Evolutionary conservation across 2,329 filamentous ascomycete genomes (phyloP).

Genomic region (Aspergillus ibericus): DNA sequence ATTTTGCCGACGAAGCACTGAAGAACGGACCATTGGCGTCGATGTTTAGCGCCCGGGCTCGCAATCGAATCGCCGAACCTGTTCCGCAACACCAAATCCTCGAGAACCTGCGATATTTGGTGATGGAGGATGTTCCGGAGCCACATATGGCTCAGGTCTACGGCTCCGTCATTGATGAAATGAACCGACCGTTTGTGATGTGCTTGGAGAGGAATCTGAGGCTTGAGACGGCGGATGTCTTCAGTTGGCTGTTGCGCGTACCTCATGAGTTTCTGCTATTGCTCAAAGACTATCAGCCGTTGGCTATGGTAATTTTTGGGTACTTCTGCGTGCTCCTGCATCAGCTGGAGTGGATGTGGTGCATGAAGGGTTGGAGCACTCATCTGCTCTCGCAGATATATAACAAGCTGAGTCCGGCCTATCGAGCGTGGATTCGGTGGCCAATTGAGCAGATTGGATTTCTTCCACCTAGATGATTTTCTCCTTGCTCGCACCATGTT

Average conservation of each 20-base stretch:
- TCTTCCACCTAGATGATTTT: neutral
- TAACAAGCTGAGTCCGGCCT: slow-evolving; percentile 5
- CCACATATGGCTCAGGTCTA: slow-evolving; percentile 7
- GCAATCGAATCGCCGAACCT: neutral
- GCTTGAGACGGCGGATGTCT: slow-evolving; percentile 22
- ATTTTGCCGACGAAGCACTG: slow-evolving; percentile 26
- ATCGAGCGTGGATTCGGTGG: slow-evolving; percentile 19
- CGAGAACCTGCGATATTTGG: slow-evolving; percentile 15
- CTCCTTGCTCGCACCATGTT: too few relatives aligned
- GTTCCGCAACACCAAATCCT: neutral
- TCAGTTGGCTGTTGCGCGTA: slow-evolving; percentile 20
- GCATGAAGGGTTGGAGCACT: slow-evolving; percentile 17
- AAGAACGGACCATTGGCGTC: slow-evolving; percentile 9
- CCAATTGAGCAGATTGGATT: slow-evolving; percentile 13
- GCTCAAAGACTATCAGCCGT: slow-evolving; percentile 3
- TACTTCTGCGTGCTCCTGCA: slow-evolving; percentile 18
- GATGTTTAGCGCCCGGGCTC: slow-evolving; percentile 13
- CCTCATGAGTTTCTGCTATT: slow-evolving; percentile 15
- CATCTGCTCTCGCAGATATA: slow-evolving; percentile 15
- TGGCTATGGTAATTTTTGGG: slow-evolving; percentile 17
- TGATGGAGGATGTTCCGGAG: slow-evolving; percentile 5
- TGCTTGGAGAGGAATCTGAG: slow-evolving; percentile 3
- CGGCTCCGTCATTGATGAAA: slow-evolving; percentile 14
- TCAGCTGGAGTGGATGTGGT: slow-evolving; percentile 24
- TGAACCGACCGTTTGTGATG: slow-evolving; percentile 13